A percentile compares a stretch with the other conserved stretches of the same genome.
phyloP scores from a whole-genome alignment of 768 basidiomycete species.

The Scleroderma bovista region DNA sequence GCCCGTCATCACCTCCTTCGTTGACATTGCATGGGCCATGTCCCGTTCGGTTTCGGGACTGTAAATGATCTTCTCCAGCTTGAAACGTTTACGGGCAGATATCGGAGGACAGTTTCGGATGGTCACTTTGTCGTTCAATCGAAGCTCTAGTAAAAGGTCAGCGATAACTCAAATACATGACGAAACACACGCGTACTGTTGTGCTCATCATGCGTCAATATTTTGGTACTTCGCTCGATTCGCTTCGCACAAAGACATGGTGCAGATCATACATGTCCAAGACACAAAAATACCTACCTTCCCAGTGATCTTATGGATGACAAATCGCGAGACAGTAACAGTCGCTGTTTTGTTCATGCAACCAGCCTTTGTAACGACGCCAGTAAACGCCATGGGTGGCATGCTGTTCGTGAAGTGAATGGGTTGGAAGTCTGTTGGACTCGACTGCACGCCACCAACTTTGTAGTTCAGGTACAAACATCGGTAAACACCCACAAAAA shows the following conservation, averaged over 20 bases:
- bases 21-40: slow-evolving; percentile 17
- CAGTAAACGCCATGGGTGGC: slow-evolving; percentile 75
- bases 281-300: slow-evolving; percentile 47
- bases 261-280: not conserved
- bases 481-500: no score
- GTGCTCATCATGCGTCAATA: slow-evolving; percentile 66
- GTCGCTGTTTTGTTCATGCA: slow-evolving; percentile 83
- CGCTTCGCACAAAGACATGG: slow-evolving; percentile 37
- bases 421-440: not conserved
- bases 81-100: slow-evolving; percentile 76
- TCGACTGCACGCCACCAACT: no score
- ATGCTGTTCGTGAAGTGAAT: slow-evolving; percentile 31
- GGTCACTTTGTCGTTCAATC: slow-evolving; percentile 61
- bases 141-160: slow-evolving; percentile 43
- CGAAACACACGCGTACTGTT: slow-evolving; percentile 46
- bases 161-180: not conserved
- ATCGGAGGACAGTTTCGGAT: slow-evolving; percentile 81
- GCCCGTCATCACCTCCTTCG: not conserved
- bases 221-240: slow-evolving; percentile 73
- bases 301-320: slow-evolving; percentile 67
- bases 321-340: slow-evolving; percentile 71
- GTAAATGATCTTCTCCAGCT: slow-evolving; percentile 55
- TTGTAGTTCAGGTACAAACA: no score
- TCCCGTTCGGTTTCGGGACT: slow-evolving; percentile 66
- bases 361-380: slow-evolving; percentile 74